Evolutionary conservation across 441 rosid genomes (phyloP).

Genomic region (Viola pubescens): DNA sequence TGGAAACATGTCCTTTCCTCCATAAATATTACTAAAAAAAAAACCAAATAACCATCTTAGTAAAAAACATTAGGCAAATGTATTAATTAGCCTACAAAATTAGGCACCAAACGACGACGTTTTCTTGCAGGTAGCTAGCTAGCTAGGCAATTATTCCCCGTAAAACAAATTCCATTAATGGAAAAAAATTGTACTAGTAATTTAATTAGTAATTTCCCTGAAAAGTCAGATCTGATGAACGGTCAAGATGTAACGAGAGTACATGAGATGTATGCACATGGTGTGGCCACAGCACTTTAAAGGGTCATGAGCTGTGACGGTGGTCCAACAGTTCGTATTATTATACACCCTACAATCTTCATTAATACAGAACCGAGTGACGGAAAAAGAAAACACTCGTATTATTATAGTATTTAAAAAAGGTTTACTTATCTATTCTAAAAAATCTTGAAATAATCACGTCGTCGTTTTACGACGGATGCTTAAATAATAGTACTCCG

Average conservation of each 20-base stretch:
- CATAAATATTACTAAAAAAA: too few species aligned
- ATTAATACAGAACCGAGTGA: too few species aligned
- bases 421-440: too few species aligned
- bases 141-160: background rate
- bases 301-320: constrained; percentile 37
- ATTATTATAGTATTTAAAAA: too few species aligned
- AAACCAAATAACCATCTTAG: too few species aligned
- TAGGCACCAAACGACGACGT: too few species aligned
- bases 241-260: constrained; percentile 17
- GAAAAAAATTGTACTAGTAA: background rate
- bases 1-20: too few species aligned
- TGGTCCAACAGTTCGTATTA: constrained; percentile 28
- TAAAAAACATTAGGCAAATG: background rate
- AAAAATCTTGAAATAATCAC: too few species aligned
- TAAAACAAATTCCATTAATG: background rate
- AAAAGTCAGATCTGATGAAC: background rate
- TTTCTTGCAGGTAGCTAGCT: background rate
- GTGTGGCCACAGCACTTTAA: constrained; percentile 2
- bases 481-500: too few species aligned
- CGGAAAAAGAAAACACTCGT: too few species aligned
- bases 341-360: too few species aligned
- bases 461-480: too few species aligned
- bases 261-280: constrained; percentile 11
- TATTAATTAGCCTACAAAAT: background rate
- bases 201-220: background rate